Base-by-base conservation (phyloP, 1,139 yeast species). In the Hyphopichia fennica region DNA sequence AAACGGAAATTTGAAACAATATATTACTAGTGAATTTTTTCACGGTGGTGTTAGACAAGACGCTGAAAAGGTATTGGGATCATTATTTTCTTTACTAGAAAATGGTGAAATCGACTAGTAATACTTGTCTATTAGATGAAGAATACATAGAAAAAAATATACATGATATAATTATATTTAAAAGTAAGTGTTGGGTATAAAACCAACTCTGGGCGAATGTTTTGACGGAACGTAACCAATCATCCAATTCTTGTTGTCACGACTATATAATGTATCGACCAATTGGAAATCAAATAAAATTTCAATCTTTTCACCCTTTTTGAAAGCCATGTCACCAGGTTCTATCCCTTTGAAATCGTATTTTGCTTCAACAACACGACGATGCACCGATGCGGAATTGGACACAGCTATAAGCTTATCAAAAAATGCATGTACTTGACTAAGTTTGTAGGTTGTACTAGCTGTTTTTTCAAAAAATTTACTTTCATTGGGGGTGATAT, bases 11-110 rank as follows among this genome's bases (percentile, higher is more conserved):
- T 60, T 69, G 48, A 63, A 68, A 51, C 71, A 66, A 41, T 72
- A 62, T 49, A 63, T 77, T 13, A 73, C 81, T 19, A 75, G 73
- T 50, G 81, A 78, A 45, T 72, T 60, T 42, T 76, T 79, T 57
- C 84, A 79, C 51, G 70, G 75, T 47, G 84, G 84, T 1, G 46
- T 77, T 15, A 57, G 79, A 29, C 69, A 69, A 1, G 66, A 70
- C 43, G 66, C 81, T 1, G 65, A 61, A 15, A 59, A 56, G 32
- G 70, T 79, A 1, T 53, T 78, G 45, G 72, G 69, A 1, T 56
- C 64, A 11, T 59, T 78, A 42, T 70, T 75, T 52, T 54, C 49
- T 17, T 54, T 78, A 31, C 52, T 77, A 15, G 72, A 71, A 9
- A 16, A 16, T n/a, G 51, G 58, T 10, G 82, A 76, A 34, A 60